Evolutionary conservation across 1,139 yeast genomes (phyloP).

Genomic region (Diutina ranongensis): DNA sequence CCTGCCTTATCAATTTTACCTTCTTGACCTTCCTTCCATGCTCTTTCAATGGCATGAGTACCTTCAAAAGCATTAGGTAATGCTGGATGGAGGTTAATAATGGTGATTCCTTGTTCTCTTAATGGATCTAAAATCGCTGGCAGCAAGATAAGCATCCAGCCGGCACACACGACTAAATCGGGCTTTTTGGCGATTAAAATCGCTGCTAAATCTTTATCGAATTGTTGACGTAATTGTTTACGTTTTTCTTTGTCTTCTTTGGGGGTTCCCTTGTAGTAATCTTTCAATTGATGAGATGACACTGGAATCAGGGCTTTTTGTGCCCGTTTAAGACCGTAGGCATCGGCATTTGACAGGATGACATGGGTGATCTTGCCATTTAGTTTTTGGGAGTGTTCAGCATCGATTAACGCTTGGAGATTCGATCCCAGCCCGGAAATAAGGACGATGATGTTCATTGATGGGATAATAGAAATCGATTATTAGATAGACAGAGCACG

Average conservation of each 20-base stretch:
- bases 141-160: slow-evolving; percentile 92
- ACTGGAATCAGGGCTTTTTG: slow-evolving; percentile 55
- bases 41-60: slow-evolving; percentile 91
- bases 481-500: no score
- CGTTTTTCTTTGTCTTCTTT: slow-evolving; percentile 52
- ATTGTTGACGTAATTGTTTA: slow-evolving; percentile 47
- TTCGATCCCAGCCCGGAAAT: slow-evolving; percentile 95
- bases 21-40: slow-evolving; percentile 87
- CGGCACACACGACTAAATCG: slow-evolving; percentile 88
- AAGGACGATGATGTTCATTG: slow-evolving; percentile 45
- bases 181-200: slow-evolving; percentile 56
- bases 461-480: not conserved
- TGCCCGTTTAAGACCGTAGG: slow-evolving; percentile 81
- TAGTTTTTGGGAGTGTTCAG: slow-evolving; percentile 32
- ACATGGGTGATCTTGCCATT: slow-evolving; percentile 59
- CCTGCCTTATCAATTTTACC: slow-evolving; percentile 77
- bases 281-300: slow-evolving; percentile 55
- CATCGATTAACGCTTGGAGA: slow-evolving; percentile 85
- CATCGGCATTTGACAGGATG: slow-evolving; percentile 70
- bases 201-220: slow-evolving; percentile 69
- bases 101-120: slow-evolving; percentile 49
- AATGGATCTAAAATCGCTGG: slow-evolving; percentile 63
- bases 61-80: slow-evolving; percentile 96
- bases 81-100: slow-evolving; percentile 92
- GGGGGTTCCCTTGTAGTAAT: slow-evolving; percentile 65